A percentile compares a stretch with the other conserved stretches of the same genome.
Conservation (phyloP, 108 stramenopile species). For the Fragilariopsis cylindrus region DNA sequence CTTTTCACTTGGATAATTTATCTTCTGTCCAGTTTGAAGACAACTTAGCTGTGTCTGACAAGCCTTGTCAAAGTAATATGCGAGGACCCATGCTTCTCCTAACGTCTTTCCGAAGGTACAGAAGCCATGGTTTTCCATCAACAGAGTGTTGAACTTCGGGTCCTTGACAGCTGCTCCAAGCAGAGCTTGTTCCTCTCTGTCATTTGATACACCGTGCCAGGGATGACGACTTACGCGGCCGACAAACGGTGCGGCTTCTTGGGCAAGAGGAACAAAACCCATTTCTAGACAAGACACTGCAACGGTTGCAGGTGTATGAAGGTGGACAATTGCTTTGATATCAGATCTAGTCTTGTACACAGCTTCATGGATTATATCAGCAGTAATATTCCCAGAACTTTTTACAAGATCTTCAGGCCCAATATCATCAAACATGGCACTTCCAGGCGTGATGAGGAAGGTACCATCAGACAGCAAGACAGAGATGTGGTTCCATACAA, state of each 20-base stretch:
- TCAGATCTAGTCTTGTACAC: conserved; percentile 53
- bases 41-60: conserved; percentile 48
- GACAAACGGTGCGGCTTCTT: conserved; percentile 58
- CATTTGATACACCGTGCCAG: conserved; percentile 62
- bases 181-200: conserved; percentile 46
- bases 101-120: conserved; percentile 48
- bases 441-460: conserved; percentile 59
- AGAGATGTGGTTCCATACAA: conserved; percentile 78
- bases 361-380: conserved; percentile 69
- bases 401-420: conserved; percentile 57
- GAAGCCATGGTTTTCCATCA: conserved; percentile 72
- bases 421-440: conserved; percentile 48
- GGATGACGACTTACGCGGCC: conserved; percentile 52
- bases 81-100: conserved; percentile 62
- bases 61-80: conserved; percentile 61
- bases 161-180: conserved; percentile 48
- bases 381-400: conserved; percentile 55
- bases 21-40: conserved; percentile 52
- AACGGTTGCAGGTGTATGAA: conserved; percentile 61
- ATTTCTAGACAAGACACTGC: conserved; percentile 63
- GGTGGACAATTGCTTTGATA: conserved; percentile 65
- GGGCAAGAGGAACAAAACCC: conserved; percentile 56
- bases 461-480: conserved; percentile 45
- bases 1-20: conserved; percentile 34
- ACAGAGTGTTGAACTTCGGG: conserved; percentile 44